Evolutionary conservation across 176 grass and related monocot species (phyloP).

Genomic region (Themeda triandra): DNA sequence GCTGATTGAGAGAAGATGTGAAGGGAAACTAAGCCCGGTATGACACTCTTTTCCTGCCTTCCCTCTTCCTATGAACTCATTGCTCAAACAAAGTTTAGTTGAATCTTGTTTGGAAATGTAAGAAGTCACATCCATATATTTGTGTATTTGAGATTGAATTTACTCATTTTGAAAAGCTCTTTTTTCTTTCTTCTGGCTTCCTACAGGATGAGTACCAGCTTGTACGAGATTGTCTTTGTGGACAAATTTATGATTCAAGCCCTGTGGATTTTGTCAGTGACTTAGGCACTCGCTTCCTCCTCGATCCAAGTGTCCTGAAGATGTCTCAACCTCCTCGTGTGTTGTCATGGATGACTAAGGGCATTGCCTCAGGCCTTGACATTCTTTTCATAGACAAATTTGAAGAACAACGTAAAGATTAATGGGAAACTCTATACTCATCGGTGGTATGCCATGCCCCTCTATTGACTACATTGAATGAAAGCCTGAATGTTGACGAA

Average conservation of each 20-base stretch:
- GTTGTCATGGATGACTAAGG: conserved; percentile 74
- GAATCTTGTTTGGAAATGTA: background rate
- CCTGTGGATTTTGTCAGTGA: conserved; percentile 98
- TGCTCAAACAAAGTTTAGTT: background rate
- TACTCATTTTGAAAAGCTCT: background rate
- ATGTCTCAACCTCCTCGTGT: conserved; percentile 77
- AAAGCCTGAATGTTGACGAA: background rate
- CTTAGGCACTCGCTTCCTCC: conserved; percentile 80
- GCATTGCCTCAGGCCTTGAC: conserved; percentile 68
- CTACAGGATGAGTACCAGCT: conserved; percentile 81
- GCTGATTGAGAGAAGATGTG: conserved; percentile 64
- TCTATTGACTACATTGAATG: conserved; percentile 13
- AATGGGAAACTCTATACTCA: conserved; percentile 85
- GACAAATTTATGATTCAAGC: conserved; percentile 83
- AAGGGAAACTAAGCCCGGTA: conserved; percentile 72
- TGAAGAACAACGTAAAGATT: conserved; percentile 78
- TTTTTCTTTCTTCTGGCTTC: background rate
- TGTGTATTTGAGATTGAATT: background rate
- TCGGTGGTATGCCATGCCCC: conserved; percentile 79
- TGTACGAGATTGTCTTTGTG: conserved; percentile 79
- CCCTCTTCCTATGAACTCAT: background rate
- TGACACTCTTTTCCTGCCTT: background rate
- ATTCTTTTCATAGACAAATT: conserved; percentile 86
- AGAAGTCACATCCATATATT: background rate
- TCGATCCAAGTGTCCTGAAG: conserved; percentile 88